These are phyloP conservation scores for Phytopythium sindhum DNA, from an alignment of 352 stramenopile species.

Conservation along the genomic window DNA sequence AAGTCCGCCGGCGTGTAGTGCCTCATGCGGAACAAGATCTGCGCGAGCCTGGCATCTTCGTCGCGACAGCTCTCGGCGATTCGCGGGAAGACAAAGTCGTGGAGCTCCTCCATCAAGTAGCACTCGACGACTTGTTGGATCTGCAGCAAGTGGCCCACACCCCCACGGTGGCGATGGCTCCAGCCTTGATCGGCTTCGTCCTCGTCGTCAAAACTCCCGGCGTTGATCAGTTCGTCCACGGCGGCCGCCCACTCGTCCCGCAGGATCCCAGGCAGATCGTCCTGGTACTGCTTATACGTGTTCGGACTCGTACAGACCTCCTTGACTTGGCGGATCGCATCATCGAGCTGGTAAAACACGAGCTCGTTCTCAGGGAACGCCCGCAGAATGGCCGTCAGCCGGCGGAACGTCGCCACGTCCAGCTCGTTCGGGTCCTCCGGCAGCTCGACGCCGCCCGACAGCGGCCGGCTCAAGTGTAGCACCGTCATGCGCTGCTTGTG, in stretches of 20 bases:
- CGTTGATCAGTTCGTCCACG: constrained; percentile 47
- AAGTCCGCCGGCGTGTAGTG: constrained; percentile 68
- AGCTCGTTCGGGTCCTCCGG: constrained; percentile 74
- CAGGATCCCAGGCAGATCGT: constrained; percentile 41
- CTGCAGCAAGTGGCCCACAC: constrained; percentile 43
- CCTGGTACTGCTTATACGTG: constrained; percentile 40
- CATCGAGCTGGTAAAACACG: constrained; percentile 65
- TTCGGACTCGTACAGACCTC: constrained; percentile 51
- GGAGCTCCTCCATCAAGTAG: constrained; percentile 74
- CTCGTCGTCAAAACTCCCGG: constrained; percentile 45
- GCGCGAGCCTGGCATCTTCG: constrained; percentile 42
- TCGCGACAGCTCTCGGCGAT: constrained; percentile 41
- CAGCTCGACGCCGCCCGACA: constrained; percentile 57
- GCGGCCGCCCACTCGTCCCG: constrained; percentile 53
- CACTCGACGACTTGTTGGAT: constrained; percentile 81
- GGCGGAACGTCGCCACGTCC: constrained; percentile 64
- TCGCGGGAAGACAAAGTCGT: constrained; percentile 48
- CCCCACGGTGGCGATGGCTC: constrained; percentile 9
- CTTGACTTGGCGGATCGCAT: constrained; percentile 56
- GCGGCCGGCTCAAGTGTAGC: constrained; percentile 66
- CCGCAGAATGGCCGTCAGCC: constrained; percentile 73
- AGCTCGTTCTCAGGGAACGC: constrained; percentile 74
- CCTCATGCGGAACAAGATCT: constrained; percentile 46
- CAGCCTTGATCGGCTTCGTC: constrained; percentile 13
- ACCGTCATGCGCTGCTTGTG: constrained; percentile 53